Conservation (phyloP, 768 basidiomycete genomes). For the Galerina marginata region DNA sequence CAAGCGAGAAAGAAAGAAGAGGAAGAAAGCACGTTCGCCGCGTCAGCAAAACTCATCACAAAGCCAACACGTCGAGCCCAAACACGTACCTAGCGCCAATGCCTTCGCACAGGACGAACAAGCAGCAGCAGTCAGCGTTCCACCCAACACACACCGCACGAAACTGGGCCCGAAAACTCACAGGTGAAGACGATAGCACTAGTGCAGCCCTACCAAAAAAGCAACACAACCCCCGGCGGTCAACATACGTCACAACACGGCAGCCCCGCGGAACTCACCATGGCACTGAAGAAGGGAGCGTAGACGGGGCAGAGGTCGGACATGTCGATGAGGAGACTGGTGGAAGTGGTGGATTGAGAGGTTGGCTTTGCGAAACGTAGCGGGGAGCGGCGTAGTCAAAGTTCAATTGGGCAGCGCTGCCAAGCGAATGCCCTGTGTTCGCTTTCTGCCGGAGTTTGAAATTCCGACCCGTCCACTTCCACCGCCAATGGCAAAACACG, state of each 20-base stretch:
- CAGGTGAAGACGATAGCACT: slow-evolving; percentile 98
- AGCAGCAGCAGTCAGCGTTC: slow-evolving; percentile 3
- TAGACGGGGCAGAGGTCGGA: slow-evolving; percentile 88
- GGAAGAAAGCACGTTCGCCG: slow-evolving; percentile 18
- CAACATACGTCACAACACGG: slow-evolving; percentile 22
- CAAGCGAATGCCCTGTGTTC: slow-evolving; percentile 5
- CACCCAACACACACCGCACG: neutral
- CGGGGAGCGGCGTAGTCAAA: slow-evolving; percentile 5
- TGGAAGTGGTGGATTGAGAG: slow-evolving; percentile 2
- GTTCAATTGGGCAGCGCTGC: slow-evolving; percentile 10
- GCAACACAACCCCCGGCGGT: slow-evolving; percentile 10
- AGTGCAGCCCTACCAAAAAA: slow-evolving; percentile 81
- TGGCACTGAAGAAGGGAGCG: slow-evolving; percentile 97
- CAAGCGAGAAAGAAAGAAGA: neutral
- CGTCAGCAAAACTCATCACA: slow-evolving; percentile 6
- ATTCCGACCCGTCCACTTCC: slow-evolving; percentile 6
- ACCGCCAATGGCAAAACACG: slow-evolving; percentile 3
- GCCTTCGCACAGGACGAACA: slow-evolving; percentile 46
- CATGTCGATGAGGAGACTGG: slow-evolving; percentile 14
- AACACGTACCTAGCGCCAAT: slow-evolving; percentile 81
- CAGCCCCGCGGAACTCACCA: slow-evolving; percentile 59
- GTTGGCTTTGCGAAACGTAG: slow-evolving; percentile 18
- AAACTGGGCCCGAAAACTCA: slow-evolving; percentile 45
- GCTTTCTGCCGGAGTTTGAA: slow-evolving; percentile 22
- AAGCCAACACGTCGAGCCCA: slow-evolving; percentile 13